Conservation (phyloP, 257 asterid species). For the Nicotiana undulata region DNA sequence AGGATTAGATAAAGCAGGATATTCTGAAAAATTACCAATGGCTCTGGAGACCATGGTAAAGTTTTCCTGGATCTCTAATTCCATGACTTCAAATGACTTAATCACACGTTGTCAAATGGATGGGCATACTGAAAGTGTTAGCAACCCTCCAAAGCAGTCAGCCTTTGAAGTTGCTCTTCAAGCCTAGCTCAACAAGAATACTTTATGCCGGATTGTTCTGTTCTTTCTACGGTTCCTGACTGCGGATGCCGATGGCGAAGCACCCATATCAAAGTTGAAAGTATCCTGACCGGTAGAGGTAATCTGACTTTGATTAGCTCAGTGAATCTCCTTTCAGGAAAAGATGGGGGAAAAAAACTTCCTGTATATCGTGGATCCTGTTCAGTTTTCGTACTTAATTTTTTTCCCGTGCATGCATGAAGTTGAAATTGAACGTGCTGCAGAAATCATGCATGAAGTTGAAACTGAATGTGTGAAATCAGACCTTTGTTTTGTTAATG, state of each 20-base stretch:
- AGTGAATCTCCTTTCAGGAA: not conserved
- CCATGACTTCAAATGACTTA: constrained; percentile 38
- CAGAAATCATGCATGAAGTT: not conserved
- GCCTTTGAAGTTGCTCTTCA: constrained; percentile 37
- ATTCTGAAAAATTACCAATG: constrained; percentile 34
- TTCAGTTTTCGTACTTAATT: not conserved
- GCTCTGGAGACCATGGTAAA: constrained; percentile 45
- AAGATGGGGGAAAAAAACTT: not conserved
- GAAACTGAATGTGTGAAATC: not conserved
- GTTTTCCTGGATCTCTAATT: constrained; percentile 56
- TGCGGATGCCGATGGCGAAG: not conserved
- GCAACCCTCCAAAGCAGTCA: constrained; percentile 21
- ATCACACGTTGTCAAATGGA: constrained; percentile 23
- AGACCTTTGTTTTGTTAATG: not conserved
- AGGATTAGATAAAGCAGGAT: constrained; percentile 59
- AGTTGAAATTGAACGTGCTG: not conserved
- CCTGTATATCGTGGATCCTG: not conserved
- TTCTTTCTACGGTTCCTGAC: not conserved
- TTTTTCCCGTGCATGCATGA: not conserved
- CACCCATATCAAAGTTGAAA: not conserved
- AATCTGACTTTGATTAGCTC: not conserved
- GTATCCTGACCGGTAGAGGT: not conserved
- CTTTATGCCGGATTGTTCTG: not conserved
- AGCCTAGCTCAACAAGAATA: constrained; percentile 11
- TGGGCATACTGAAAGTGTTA: constrained; percentile 17